A percentile compares a stretch with the other conserved stretches of the same genome.
phyloP scores from a whole-genome alignment of 345 rosid genomes.

The Linum tenue region DNA sequence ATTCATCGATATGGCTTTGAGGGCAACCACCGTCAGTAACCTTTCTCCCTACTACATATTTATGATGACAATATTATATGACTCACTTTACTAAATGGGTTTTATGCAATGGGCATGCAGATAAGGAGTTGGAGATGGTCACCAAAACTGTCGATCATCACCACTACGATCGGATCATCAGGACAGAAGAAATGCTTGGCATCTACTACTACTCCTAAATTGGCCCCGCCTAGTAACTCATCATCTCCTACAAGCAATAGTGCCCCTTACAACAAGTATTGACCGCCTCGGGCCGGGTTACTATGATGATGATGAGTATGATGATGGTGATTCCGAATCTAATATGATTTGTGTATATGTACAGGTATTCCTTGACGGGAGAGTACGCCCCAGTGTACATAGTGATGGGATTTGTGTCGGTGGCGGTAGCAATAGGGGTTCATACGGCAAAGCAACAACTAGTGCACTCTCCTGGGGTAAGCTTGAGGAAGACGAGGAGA shows the following conservation, averaged over 20 bases:
- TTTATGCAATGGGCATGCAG: too few species aligned
- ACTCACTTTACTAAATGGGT: too few species aligned
- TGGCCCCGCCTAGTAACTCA: slow-evolving; percentile 1
- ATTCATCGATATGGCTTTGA: too few species aligned
- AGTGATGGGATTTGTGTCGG: slow-evolving; percentile 31
- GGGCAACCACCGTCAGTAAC: too few species aligned
- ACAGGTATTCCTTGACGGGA: slow-evolving; percentile 27
- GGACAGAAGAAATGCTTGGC: slow-evolving; percentile 18
- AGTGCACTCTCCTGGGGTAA: slow-evolving; percentile 32
- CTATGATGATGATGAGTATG: not conserved
- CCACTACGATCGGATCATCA: too few species aligned
- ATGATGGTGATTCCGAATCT: not conserved
- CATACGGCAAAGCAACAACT: slow-evolving; percentile 47
- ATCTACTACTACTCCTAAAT: slow-evolving; percentile 14
- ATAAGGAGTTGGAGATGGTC: too few species aligned
- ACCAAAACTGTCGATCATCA: too few species aligned
- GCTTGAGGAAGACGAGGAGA: slow-evolving; percentile 42
- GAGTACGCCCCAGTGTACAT: slow-evolving; percentile 35
- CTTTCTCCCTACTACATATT: too few species aligned
- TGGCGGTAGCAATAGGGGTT: slow-evolving; percentile 25
- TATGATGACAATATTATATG: too few species aligned
- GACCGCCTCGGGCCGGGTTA: too few species aligned
- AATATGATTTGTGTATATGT: not conserved
- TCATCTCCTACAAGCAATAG: not conserved
- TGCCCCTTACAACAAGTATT: slow-evolving; percentile 9